phyloP scores from a whole-genome alignment of 352 stramenopile species.

The Phytophthora foliorum region DNA sequence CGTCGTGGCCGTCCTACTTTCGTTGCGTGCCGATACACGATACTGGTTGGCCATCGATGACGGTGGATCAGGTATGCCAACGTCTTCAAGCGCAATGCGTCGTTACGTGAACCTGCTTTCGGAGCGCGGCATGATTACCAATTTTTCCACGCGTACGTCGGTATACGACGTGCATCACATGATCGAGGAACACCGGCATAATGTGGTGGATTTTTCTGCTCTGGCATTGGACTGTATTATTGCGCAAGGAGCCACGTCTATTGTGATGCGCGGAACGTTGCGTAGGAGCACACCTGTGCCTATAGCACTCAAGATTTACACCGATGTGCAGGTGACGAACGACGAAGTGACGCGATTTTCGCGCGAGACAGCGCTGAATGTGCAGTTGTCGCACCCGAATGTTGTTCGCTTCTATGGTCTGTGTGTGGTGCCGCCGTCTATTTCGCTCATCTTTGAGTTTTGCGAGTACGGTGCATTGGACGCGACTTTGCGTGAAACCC shows the following conservation, averaged over 20 bases:
- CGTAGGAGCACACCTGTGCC: slow-evolving; percentile 51
- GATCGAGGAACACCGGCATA: slow-evolving; percentile 88
- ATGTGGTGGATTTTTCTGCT: slow-evolving; percentile 83
- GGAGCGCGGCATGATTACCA: slow-evolving; percentile 88
- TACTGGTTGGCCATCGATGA: slow-evolving; percentile 90
- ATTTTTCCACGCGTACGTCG: slow-evolving; percentile 88
- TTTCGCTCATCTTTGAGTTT: slow-evolving; percentile 90
- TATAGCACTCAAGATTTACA: slow-evolving; percentile 91
- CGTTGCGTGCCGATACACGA: slow-evolving; percentile 80
- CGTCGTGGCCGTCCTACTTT: slow-evolving; percentile 76
- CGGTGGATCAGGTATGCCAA: slow-evolving; percentile 40
- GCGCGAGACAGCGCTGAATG: slow-evolving; percentile 82
- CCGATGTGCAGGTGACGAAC: slow-evolving; percentile 82
- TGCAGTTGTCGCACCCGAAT: slow-evolving; percentile 86
- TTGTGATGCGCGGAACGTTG: slow-evolving; percentile 83
- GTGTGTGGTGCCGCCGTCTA: slow-evolving; percentile 85
- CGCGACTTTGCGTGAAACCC: slow-evolving; percentile 55
- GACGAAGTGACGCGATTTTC: slow-evolving; percentile 88
- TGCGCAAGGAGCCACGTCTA: slow-evolving; percentile 80
- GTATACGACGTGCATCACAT: slow-evolving; percentile 92
- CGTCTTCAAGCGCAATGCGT: slow-evolving; percentile 68
- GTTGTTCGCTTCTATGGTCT: slow-evolving; percentile 86
- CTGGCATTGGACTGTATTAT: slow-evolving; percentile 83
- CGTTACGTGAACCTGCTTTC: slow-evolving; percentile 80
- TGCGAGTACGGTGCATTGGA: slow-evolving; percentile 87